These are phyloP conservation scores for Metarhizium rileyi DNA, from an alignment of 2,329 filamentous ascomycete species.

Conservation along the genomic window DNA sequence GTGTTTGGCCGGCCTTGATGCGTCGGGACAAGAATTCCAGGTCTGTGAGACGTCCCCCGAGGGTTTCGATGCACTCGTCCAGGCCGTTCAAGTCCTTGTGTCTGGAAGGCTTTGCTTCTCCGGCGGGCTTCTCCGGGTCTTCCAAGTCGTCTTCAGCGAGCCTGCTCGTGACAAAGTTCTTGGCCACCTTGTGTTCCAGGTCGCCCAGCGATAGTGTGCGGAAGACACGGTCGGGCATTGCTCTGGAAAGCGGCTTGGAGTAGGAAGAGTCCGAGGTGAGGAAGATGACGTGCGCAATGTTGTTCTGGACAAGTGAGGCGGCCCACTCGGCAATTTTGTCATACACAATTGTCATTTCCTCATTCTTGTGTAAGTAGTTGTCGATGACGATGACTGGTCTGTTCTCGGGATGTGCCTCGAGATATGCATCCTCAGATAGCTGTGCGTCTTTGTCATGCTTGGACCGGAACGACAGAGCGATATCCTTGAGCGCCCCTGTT, in stretches of 20 bases:
- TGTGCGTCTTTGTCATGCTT: slow-evolving; percentile 65
- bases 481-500: slow-evolving; percentile 64
- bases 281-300: slow-evolving; percentile 90
- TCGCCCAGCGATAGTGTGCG: slow-evolving; percentile 78
- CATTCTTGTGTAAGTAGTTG: slow-evolving; percentile 77
- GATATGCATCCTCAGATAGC: slow-evolving; percentile 73
- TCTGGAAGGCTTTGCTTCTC: slow-evolving; percentile 13
- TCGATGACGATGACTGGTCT: slow-evolving; percentile 81
- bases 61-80: slow-evolving; percentile 67
- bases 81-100: slow-evolving; percentile 54
- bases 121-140: slow-evolving; percentile 17
- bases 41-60: slow-evolving; percentile 90
- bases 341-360: slow-evolving; percentile 55
- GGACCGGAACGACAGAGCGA: slow-evolving; percentile 59
- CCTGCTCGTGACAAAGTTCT: slow-evolving; percentile 80
- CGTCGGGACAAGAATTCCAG: slow-evolving; percentile 88
- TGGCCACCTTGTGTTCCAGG: slow-evolving; percentile 75
- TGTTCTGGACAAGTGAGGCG: slow-evolving; percentile 71
- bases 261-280: slow-evolving; percentile 83
- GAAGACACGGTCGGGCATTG: slow-evolving; percentile 85
- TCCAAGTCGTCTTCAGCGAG: slow-evolving; percentile 43
- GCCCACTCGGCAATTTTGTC: slow-evolving; percentile 86
- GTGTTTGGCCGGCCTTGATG: slow-evolving; percentile 78
- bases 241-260: slow-evolving; percentile 76
- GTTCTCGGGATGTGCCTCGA: slow-evolving; percentile 79